Percentiles rank a stretch among this genome's conserved stretches.
These are phyloP conservation scores for Neophaeococcomyces aloes DNA, from an alignment of 2,329 filamentous ascomycete species.

Conservation along the genomic window DNA sequence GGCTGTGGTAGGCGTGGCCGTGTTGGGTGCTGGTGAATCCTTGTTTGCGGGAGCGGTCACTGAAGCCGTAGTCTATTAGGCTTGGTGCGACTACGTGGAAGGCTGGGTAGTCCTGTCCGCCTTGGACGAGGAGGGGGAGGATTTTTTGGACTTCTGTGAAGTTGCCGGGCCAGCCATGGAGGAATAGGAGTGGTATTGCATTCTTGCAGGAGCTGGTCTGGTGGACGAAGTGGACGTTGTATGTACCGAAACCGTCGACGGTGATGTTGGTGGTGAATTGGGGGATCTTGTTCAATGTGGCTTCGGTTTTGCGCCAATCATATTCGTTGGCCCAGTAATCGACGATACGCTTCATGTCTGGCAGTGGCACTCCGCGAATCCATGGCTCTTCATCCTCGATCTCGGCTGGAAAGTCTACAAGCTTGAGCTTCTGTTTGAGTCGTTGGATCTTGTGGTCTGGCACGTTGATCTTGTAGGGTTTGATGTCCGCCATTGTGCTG, in stretches of 20 bases:
- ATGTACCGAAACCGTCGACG: conserved; percentile 55
- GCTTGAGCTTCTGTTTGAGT: conserved; percentile 45
- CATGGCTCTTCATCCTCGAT: conserved; percentile 34
- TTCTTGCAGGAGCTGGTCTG: conserved; percentile 15
- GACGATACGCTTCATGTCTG: conserved; percentile 50
- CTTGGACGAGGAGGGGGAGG: conserved; percentile 37
- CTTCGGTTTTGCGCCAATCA: conserved; percentile 53
- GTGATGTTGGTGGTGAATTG: conserved; percentile 41
- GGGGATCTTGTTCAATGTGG: conserved; percentile 52
- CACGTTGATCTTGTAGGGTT: conserved; percentile 40
- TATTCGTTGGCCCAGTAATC: conserved; percentile 46
- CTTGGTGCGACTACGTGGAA: conserved; percentile 46
- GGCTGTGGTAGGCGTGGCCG: conserved; percentile 51
- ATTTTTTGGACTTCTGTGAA: conserved; percentile 46
- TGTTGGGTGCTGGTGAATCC: conserved; percentile 50
- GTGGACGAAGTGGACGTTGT: conserved; percentile 34
- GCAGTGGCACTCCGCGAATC: conserved; percentile 49
- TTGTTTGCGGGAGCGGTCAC: conserved; percentile 31
- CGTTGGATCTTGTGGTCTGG: conserved; percentile 41
- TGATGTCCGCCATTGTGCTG: too few relatives aligned
- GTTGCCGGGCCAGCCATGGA: conserved; percentile 30
- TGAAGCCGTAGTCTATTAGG: conserved; percentile 47
- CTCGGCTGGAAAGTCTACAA: conserved; percentile 47
- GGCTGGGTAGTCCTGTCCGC: conserved; percentile 26
- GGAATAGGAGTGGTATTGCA: conserved; percentile 28